These are phyloP conservation scores for Cerrena zonata DNA, from an alignment of 1,284 basidiomycete species.

Conservation along the genomic window DNA sequence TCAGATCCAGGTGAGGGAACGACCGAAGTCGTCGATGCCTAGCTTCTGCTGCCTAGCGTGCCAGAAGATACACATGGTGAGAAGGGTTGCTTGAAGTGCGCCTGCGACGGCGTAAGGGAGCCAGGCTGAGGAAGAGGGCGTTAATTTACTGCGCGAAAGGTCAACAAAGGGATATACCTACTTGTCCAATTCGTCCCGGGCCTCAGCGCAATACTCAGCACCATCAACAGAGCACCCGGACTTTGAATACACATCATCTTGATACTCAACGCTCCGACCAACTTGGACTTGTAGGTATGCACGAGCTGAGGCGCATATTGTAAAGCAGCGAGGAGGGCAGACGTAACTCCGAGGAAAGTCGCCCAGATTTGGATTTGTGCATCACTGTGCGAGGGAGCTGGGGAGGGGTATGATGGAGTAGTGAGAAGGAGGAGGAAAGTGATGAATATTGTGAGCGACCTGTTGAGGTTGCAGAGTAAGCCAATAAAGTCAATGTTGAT, in stretches of 20 bases:
- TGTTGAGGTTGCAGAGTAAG: constrained; percentile 24
- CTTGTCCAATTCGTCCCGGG: constrained; percentile 86
- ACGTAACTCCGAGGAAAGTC: constrained; percentile 81
- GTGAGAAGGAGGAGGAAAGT: constrained; percentile 53
- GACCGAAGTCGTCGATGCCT: constrained; percentile 91
- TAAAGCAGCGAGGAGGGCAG: constrained; percentile 69
- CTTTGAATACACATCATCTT: constrained; percentile 94
- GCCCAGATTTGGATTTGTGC: constrained; percentile 63
- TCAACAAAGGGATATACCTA: constrained; percentile 28
- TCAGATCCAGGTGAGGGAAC: constrained; percentile 49
- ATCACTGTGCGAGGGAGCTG: constrained; percentile 27
- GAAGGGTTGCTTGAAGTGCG: constrained; percentile 76
- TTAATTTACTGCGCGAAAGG: background rate
- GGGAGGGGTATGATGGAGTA: constrained; percentile 31
- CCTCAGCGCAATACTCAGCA: constrained; percentile 76
- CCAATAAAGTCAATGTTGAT: constrained; percentile 9
- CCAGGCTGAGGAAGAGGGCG: constrained; percentile 51
- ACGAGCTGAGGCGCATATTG: constrained; percentile 88
- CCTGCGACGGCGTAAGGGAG: constrained; percentile 82
- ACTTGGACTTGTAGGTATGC: constrained; percentile 71
- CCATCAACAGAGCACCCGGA: constrained; percentile 86
- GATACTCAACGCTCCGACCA: constrained; percentile 89
- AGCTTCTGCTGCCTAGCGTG: constrained; percentile 69
- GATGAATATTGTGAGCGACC: constrained; percentile 46
- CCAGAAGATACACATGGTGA: constrained; percentile 79